Evolutionary conservation across 2,329 filamentous ascomycete genomes (phyloP).

Genomic region (Phaeoacremonium minimum): DNA sequence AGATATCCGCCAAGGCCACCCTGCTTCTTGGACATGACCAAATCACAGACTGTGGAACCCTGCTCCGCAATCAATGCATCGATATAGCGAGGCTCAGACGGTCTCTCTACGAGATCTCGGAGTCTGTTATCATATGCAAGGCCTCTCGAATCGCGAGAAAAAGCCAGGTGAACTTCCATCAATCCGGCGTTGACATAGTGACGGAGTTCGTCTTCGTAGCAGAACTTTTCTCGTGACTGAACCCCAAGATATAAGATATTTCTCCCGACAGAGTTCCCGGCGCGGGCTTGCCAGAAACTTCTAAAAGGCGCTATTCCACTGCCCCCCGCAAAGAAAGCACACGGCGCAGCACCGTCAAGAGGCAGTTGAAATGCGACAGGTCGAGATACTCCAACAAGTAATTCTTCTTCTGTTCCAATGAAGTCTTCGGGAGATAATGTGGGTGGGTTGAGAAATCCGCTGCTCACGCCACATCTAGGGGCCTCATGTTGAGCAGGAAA

Average conservation of each 20-base stretch:
- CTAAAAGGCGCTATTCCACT: slow-evolving; percentile 50
- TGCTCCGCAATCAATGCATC: slow-evolving; percentile 47
- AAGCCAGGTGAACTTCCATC: slow-evolving; percentile 49
- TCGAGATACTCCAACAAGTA: slow-evolving; percentile 47
- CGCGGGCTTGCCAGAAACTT: slow-evolving; percentile 47
- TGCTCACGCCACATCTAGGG: slow-evolving; percentile 41
- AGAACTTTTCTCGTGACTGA: slow-evolving; percentile 47
- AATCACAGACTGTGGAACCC: slow-evolving; percentile 43
- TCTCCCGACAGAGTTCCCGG: slow-evolving; percentile 31
- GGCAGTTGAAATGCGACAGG: slow-evolving; percentile 48
- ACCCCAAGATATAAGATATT: slow-evolving; percentile 48
- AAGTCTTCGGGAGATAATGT: slow-evolving; percentile 30
- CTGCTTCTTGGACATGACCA: slow-evolving; percentile 53
- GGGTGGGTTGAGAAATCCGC: slow-evolving; percentile 50
- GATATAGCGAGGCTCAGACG: slow-evolving; percentile 46
- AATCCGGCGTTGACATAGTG: slow-evolving; percentile 38
- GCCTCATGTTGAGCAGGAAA: slow-evolving; percentile 27
- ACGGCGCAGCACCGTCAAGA: slow-evolving; percentile 41
- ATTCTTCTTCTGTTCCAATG: slow-evolving; percentile 35
- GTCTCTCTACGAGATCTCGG: slow-evolving; percentile 41
- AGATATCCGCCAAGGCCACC: slow-evolving; percentile 44
- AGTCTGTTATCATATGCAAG: no score
- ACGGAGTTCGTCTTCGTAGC: slow-evolving; percentile 43
- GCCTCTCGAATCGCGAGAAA: slow-evolving; percentile 44
- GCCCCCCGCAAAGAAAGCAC: slow-evolving; percentile 49